Evolutionary conservation across 2,329 filamentous ascomycete species (phyloP).

Genomic region (Aspergillus tamarii): DNA sequence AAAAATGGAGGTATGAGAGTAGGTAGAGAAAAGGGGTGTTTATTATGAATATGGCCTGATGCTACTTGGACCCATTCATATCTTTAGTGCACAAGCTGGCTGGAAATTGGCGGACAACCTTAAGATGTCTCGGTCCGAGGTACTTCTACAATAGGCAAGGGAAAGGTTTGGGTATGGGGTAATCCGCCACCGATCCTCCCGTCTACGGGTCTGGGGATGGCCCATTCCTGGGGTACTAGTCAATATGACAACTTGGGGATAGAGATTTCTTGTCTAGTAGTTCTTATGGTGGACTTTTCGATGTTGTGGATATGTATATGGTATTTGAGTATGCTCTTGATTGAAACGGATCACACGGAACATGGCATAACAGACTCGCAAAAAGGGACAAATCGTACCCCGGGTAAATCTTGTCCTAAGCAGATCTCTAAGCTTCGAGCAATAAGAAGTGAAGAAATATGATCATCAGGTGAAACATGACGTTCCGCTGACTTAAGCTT

Average conservation of each 20-base stretch:
- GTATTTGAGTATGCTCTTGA: neutral
- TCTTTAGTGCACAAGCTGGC: neutral
- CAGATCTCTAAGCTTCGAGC: neutral
- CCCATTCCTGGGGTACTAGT: neutral
- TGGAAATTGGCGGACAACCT: neutral
- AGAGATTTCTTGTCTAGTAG: neutral
- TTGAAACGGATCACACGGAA: neutral
- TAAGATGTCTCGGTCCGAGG: slow-evolving; percentile 15
- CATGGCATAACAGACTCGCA: no score
- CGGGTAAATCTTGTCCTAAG: neutral
- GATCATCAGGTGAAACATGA: slow-evolving; percentile 6
- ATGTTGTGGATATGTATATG: neutral
- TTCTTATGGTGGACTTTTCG: neutral
- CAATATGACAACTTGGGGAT: neutral
- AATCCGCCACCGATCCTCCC: slow-evolving; percentile 3
- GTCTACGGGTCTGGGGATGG: slow-evolving; percentile 2
- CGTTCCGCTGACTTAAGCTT: slow-evolving; percentile 15
- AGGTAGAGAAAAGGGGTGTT: neutral
- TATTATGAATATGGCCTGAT: neutral
- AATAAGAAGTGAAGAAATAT: neutral
- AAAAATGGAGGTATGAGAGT: neutral
- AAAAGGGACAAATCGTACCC: neutral
- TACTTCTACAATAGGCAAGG: slow-evolving; percentile 11
- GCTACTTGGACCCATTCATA: neutral
- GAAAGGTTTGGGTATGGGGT: slow-evolving; percentile 2